Conservation (phyloP, 208 protist species). For the Leishmania aethiopica region DNA sequence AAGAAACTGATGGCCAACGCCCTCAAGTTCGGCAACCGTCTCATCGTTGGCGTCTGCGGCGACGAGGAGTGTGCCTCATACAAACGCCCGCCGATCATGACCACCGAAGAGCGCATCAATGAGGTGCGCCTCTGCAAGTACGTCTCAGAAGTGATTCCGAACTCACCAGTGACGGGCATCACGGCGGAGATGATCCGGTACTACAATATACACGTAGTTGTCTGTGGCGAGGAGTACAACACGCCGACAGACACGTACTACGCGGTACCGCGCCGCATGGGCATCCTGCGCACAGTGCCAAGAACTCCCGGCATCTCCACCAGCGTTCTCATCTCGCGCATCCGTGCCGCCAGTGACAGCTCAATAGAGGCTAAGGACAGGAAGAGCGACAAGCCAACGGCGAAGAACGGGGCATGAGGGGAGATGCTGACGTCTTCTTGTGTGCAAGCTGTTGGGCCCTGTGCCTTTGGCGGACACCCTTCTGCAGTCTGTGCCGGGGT, state of each 20-base stretch:
- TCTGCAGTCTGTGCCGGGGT: neutral
- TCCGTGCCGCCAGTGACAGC: conserved; percentile 60
- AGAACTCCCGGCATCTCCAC: conserved; percentile 93
- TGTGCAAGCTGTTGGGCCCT: neutral
- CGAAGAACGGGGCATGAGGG: conserved; percentile 43
- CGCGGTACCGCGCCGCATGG: conserved; percentile 74
- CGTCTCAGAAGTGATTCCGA: conserved; percentile 89
- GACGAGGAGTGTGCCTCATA: conserved; percentile 88
- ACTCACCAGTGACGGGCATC: conserved; percentile 85
- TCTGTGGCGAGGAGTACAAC: conserved; percentile 93
- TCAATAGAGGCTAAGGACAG: conserved; percentile 73
- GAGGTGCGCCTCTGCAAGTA: conserved; percentile 92
- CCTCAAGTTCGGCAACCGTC: conserved; percentile 85
- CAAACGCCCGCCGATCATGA: conserved; percentile 94
- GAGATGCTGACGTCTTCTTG: neutral
- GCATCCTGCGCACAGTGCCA: conserved; percentile 88
- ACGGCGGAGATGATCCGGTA: conserved; percentile 89
- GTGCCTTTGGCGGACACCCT: neutral
- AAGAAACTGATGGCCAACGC: conserved; percentile 89
- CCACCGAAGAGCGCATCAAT: conserved; percentile 80
- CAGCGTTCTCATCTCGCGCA: conserved; percentile 83
- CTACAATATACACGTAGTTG: conserved; percentile 93
- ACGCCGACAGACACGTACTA: conserved; percentile 89
- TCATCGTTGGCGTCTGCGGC: conserved; percentile 92
- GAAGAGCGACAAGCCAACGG: conserved; percentile 29